phyloP scores from a whole-genome alignment of 73 alveolate genomes.

The Uronychia binucleata region DNA sequence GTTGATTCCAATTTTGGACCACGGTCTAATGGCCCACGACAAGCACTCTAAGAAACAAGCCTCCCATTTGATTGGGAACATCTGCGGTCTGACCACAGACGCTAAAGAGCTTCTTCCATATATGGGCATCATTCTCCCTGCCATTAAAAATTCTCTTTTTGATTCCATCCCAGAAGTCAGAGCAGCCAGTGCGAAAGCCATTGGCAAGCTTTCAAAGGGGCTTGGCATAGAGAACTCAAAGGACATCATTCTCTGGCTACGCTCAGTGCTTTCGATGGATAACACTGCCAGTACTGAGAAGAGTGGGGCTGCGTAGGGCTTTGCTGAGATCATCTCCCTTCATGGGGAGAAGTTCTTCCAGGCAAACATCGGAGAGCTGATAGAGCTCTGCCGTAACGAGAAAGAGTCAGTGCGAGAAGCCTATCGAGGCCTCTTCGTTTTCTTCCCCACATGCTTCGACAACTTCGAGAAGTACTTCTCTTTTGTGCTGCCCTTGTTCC shows the following conservation, averaged over 20 bases:
- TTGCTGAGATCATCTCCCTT: slow-evolving; percentile 70
- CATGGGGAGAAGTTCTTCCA: slow-evolving; percentile 65
- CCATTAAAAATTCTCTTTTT: slow-evolving; percentile 71
- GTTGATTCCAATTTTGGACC: slow-evolving; percentile 67
- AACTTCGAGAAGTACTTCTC: slow-evolving; percentile 64
- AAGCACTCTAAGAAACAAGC: slow-evolving; percentile 69
- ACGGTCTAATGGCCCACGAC: slow-evolving; percentile 76
- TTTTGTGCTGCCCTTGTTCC: slow-evolving; percentile 67
- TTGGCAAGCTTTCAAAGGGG: slow-evolving; percentile 73
- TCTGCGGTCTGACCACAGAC: slow-evolving; percentile 72
- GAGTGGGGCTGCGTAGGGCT: slow-evolving; percentile 82
- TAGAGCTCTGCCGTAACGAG: slow-evolving; percentile 22
- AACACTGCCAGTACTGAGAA: slow-evolving; percentile 56
- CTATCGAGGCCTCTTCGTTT: slow-evolving; percentile 64
- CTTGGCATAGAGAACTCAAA: slow-evolving; percentile 63
- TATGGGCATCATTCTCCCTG: slow-evolving; percentile 65
- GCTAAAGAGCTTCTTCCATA: slow-evolving; percentile 78
- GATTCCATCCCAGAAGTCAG: slow-evolving; percentile 85
- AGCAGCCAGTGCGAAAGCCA: slow-evolving; percentile 72
- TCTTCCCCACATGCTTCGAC: slow-evolving; percentile 66
- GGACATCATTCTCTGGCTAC: slow-evolving; percentile 53
- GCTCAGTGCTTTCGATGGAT: slow-evolving; percentile 43
- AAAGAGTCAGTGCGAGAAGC: slow-evolving; percentile 63
- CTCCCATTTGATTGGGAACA: slow-evolving; percentile 75
- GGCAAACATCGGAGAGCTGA: slow-evolving; percentile 30